Conservation (phyloP, 2,329 filamentous ascomycete genomes). For the Verticillium alfalfae region DNA sequence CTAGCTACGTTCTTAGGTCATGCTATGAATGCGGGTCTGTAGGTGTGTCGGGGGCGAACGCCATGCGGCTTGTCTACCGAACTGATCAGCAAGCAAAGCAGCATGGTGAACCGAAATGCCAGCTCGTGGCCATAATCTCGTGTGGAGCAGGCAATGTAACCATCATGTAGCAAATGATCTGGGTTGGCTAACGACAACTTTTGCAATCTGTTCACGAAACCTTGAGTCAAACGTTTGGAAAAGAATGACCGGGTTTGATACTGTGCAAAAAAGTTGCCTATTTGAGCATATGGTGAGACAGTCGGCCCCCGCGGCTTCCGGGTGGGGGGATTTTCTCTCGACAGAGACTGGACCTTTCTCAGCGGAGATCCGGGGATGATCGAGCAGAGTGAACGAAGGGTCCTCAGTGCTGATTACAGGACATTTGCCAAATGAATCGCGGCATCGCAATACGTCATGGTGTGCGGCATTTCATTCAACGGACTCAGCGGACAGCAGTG, state of each 20-base stretch:
- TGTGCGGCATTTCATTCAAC: not conserved
- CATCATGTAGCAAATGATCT: too few relatives aligned
- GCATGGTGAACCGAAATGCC: too few relatives aligned
- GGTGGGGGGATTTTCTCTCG: not conserved
- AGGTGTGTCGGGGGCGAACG: not conserved
- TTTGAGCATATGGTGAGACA: not conserved
- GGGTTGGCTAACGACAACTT: too few relatives aligned
- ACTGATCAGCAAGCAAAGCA: not conserved
- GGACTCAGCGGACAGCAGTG: too few relatives aligned
- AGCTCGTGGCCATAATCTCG: too few relatives aligned
- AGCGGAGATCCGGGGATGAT: not conserved
- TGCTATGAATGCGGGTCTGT: not conserved
- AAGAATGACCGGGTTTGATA: too few relatives aligned
- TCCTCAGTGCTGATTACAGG: not conserved
- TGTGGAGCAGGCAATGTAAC: too few relatives aligned
- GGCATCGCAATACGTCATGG: not conserved
- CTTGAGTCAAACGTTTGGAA: too few relatives aligned
- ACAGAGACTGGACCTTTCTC: not conserved
- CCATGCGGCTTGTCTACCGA: not conserved
- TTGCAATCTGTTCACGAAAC: too few relatives aligned
- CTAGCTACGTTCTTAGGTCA: not conserved
- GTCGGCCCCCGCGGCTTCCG: not conserved
- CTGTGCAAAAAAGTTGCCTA: not conserved
- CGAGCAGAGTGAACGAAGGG: not conserved
- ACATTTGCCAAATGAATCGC: not conserved